Percentiles rank a stretch among this genome's conserved stretches.
Conservation (phyloP, 2,329 filamentous ascomycete species). For the Cladosporium sp. region DNA sequence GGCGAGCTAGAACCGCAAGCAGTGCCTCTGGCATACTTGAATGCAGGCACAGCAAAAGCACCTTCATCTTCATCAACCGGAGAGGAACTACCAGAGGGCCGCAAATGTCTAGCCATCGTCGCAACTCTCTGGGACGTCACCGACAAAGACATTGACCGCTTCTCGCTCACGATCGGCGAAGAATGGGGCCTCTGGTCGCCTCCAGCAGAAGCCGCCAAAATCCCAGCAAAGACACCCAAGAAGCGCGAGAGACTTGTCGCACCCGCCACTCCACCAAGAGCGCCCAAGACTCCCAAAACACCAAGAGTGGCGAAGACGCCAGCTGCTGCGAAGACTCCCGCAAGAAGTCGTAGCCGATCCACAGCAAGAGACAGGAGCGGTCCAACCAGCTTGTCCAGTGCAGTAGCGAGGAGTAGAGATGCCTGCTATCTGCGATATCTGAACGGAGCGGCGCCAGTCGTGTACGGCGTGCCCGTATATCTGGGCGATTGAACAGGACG, state of each 20-base stretch:
- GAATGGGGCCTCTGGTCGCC: slow-evolving; percentile 71
- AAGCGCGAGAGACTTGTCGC: slow-evolving; percentile 22
- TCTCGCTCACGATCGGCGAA: slow-evolving; percentile 73
- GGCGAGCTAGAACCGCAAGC: slow-evolving; percentile 90
- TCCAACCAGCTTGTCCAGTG: slow-evolving; percentile 64
- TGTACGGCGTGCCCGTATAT: slow-evolving; percentile 94
- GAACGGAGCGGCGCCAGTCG: slow-evolving; percentile 87
- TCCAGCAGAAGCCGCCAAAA: slow-evolving; percentile 16
- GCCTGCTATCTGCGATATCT: slow-evolving; percentile 87
- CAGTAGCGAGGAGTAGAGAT: slow-evolving; percentile 68
- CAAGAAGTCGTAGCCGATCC: slow-evolving; percentile 20
- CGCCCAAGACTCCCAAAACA: slow-evolving; percentile 31
- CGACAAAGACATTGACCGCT: slow-evolving; percentile 93
- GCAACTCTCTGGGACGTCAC: slow-evolving; percentile 98
- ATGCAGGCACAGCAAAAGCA: slow-evolving; percentile 55
- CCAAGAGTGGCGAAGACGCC: slow-evolving; percentile 31
- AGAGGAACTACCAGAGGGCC: background rate
- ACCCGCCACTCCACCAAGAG: slow-evolving; percentile 27
- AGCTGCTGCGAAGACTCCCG: slow-evolving; percentile 26
- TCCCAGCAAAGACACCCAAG: slow-evolving; percentile 25
- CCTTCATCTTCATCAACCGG: background rate
- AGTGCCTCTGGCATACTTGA: slow-evolving; percentile 85
- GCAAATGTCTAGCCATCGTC: slow-evolving; percentile 63
- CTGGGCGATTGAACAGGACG: slow-evolving; percentile 41
- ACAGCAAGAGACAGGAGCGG: slow-evolving; percentile 16